phyloP scores from a whole-genome alignment of 179 eudicot genomes.

The Pouteria campechiana region DNA sequence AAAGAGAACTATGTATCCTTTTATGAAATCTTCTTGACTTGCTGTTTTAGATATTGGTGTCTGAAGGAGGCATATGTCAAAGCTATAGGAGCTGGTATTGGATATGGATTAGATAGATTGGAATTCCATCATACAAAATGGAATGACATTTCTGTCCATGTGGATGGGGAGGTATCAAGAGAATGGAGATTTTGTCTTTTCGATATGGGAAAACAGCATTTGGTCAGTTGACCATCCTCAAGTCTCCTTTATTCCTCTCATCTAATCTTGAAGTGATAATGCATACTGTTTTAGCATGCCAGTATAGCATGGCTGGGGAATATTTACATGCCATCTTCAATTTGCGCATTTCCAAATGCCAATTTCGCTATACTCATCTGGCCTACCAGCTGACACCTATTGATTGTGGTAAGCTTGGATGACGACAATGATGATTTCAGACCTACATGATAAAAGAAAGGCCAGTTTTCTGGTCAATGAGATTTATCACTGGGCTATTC shows the following conservation, averaged over 20 bases:
- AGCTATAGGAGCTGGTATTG: conserved; percentile 69
- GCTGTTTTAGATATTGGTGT: conserved; percentile 68
- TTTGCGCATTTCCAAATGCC: too few species aligned
- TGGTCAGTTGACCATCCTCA: conserved; percentile 30
- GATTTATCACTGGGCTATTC: too few species aligned
- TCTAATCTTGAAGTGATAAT: background rate
- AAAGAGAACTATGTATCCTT: too few species aligned
- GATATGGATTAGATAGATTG: conserved; percentile 33
- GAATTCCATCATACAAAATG: conserved; percentile 57
- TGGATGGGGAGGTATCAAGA: conserved; percentile 29
- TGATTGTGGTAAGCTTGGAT: background rate
- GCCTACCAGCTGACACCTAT: background rate
- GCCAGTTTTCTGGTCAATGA: too few species aligned
- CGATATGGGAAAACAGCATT: conserved; percentile 37
- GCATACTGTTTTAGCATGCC: background rate
- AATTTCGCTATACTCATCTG: too few species aligned
- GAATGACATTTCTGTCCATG: conserved; percentile 35
- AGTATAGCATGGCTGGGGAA: background rate
- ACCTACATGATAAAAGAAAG: too few species aligned
- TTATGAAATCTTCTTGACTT: too few species aligned
- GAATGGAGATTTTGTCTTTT: conserved; percentile 66
- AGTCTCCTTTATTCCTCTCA: background rate
- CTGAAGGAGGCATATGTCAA: conserved; percentile 81
- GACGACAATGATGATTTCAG: too few species aligned
- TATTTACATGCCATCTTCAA: too few species aligned